These are phyloP conservation scores for Claviceps arundinis DNA, from an alignment of 2,329 filamentous ascomycete species.

Conservation along the genomic window DNA sequence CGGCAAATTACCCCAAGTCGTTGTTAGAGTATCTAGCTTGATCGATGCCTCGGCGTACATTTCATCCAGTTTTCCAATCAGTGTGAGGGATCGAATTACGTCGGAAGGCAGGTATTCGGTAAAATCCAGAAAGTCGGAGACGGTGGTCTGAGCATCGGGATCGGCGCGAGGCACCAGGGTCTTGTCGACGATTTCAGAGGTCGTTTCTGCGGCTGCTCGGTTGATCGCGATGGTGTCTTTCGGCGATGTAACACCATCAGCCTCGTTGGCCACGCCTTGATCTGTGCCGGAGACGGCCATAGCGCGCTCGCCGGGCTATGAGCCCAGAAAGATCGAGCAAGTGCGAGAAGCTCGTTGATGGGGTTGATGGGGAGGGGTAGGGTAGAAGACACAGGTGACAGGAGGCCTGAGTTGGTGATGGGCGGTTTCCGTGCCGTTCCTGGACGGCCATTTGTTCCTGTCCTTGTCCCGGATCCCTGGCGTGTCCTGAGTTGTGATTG, in stretches of 20 bases:
- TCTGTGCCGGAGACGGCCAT: conserved; percentile 17
- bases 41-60: conserved; percentile 42
- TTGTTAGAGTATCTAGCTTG: conserved; percentile 42
- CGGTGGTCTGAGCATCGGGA: conserved; percentile 55
- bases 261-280: conserved; percentile 10
- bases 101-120: conserved; percentile 58
- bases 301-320: background rate
- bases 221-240: conserved; percentile 15
- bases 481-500: too few species aligned
- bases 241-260: conserved; percentile 15
- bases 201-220: conserved; percentile 12
- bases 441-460: conserved; percentile 8
- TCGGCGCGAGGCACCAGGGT: conserved; percentile 42
- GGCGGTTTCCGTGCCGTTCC: conserved; percentile 4
- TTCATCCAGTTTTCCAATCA: conserved; percentile 51
- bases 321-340: background rate
- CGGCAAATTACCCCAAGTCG: conserved; percentile 42
- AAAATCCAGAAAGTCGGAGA: conserved; percentile 57
- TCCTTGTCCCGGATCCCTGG: background rate
- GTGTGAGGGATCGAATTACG: conserved; percentile 49
- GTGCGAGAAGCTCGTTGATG: background rate
- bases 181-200: conserved; percentile 22
- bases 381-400: background rate
- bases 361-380: background rate
- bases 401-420: background rate